A percentile compares a stretch with the other conserved stretches of the same genome.
These are phyloP conservation scores for Fraxinus excelsior DNA, from an alignment of 257 asterid species.

Conservation along the genomic window DNA sequence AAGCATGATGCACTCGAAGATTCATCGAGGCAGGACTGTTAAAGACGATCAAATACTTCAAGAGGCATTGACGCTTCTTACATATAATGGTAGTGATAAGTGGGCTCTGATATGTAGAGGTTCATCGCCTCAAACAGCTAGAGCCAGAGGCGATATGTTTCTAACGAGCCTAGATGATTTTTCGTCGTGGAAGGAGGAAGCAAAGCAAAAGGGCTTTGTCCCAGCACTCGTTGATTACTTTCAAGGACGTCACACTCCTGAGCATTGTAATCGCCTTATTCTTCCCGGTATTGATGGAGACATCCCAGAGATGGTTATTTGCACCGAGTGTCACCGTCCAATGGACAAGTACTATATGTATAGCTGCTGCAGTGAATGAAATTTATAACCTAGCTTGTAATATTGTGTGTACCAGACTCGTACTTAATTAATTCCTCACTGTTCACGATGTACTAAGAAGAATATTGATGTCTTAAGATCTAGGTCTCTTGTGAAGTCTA, in stretches of 20 bases:
- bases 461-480: background rate
- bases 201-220: slow-evolving; percentile 49
- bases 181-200: slow-evolving; percentile 50
- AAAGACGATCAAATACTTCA: slow-evolving; percentile 52
- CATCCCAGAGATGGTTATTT: slow-evolving; percentile 68
- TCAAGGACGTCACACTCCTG: slow-evolving; percentile 43
- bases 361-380: slow-evolving; percentile 78
- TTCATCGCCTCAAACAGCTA: slow-evolving; percentile 43
- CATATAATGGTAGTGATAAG: slow-evolving; percentile 54
- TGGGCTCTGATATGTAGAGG: slow-evolving; percentile 81
- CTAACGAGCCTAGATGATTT: slow-evolving; percentile 40
- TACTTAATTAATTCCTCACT: background rate
- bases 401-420: background rate
- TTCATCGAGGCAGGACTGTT: slow-evolving; percentile 46
- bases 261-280: slow-evolving; percentile 71
- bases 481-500: background rate
- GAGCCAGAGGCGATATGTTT: slow-evolving; percentile 57
- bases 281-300: slow-evolving; percentile 74
- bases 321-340: slow-evolving; percentile 67
- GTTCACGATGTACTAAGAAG: background rate
- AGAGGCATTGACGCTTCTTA: slow-evolving; percentile 64
- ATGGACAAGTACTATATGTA: slow-evolving; percentile 87
- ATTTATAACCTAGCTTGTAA: background rate
- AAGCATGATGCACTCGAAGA: slow-evolving; percentile 82
- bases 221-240: slow-evolving; percentile 52